Evolutionary conservation across 257 asterid species (phyloP).

Genomic region (Rubia yunnanensis): DNA sequence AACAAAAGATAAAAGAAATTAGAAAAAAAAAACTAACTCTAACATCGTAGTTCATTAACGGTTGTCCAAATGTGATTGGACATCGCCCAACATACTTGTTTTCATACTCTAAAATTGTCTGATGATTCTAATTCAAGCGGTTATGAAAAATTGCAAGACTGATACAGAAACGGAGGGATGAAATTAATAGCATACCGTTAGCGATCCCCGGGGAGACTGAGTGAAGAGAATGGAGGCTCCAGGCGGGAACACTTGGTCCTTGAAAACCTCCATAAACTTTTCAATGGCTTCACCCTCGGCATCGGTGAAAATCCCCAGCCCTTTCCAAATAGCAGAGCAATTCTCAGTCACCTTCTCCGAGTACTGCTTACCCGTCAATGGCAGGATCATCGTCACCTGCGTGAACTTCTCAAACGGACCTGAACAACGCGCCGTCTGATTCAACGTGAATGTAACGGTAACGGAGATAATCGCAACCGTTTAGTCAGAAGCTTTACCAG

Average conservation of each 20-base stretch:
- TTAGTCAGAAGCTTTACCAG: conserved; percentile 31
- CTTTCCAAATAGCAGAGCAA: conserved; percentile 68
- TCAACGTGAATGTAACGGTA: too few species aligned
- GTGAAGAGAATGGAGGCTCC: conserved; percentile 83
- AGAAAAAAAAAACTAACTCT: too few species aligned
- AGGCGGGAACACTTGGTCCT: conserved; percentile 51
- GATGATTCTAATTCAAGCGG: too few species aligned
- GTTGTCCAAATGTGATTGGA: too few species aligned
- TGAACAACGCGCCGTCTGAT: conserved; percentile 1
- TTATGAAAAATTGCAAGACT: too few species aligned
- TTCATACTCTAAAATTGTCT: too few species aligned
- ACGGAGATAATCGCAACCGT: not conserved
- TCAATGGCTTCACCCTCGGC: conserved; percentile 56
- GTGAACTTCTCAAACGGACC: conserved; percentile 80
- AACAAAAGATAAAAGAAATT: too few species aligned
- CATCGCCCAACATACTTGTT: too few species aligned
- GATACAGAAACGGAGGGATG: too few species aligned
- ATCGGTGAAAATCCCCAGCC: conserved; percentile 42
- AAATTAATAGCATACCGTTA: conserved; percentile 31
- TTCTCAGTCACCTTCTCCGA: conserved; percentile 84
- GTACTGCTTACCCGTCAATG: conserved; percentile 79
- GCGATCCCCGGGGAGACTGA: conserved; percentile 61
- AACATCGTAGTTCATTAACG: too few species aligned
- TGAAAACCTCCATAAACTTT: conserved; percentile 45
- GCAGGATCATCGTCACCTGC: conserved; percentile 62